A percentile compares a stretch with the other conserved stretches of the same genome.
phyloP scores from a whole-genome alignment of 2,329 filamentous ascomycete genomes.

The Emmonsiellopsis sp. region DNA sequence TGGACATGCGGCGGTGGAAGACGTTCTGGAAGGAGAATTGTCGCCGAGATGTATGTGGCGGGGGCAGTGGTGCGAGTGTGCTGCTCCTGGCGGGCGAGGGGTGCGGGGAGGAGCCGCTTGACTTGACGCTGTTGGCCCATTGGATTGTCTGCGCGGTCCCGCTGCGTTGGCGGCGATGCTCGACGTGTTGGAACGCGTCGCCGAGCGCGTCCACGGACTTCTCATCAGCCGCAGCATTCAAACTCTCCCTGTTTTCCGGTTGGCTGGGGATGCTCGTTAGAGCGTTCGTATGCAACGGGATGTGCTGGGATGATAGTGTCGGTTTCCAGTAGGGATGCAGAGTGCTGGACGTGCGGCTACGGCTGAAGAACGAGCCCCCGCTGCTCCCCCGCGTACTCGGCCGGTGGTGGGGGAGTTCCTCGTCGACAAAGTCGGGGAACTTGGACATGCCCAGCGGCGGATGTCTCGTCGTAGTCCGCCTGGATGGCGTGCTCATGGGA shows the following conservation, averaged over 20 bases:
- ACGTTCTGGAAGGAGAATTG: constrained; percentile 92
- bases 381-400: constrained; percentile 21
- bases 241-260: constrained; percentile 1
- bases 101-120: constrained; percentile 14
- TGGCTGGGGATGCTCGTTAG: constrained; percentile 42
- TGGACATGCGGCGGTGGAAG: constrained; percentile 47
- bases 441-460: constrained; percentile 81
- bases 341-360: constrained; percentile 28
- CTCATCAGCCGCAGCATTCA: neutral
- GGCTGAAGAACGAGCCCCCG: constrained; percentile 27
- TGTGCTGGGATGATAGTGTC: constrained; percentile 29
- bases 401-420: constrained; percentile 37
- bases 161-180: constrained; percentile 10
- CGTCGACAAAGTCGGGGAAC: constrained; percentile 60
- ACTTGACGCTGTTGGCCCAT: constrained; percentile 24
- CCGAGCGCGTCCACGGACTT: neutral
- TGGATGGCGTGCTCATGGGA: constrained; percentile 24
- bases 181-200: neutral
- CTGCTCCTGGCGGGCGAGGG: constrained; percentile 10
- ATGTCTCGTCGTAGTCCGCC: constrained; percentile 46
- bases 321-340: constrained; percentile 29
- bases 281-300: constrained; percentile 52
- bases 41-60: constrained; percentile 50
- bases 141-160: constrained; percentile 14
- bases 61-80: constrained; percentile 18